Percentiles rank a stretch among this genome's conserved stretches.
These are phyloP conservation scores for Setaria viridis DNA, from an alignment of 202 grass and related monocot genomes.

Conservation along the genomic window DNA sequence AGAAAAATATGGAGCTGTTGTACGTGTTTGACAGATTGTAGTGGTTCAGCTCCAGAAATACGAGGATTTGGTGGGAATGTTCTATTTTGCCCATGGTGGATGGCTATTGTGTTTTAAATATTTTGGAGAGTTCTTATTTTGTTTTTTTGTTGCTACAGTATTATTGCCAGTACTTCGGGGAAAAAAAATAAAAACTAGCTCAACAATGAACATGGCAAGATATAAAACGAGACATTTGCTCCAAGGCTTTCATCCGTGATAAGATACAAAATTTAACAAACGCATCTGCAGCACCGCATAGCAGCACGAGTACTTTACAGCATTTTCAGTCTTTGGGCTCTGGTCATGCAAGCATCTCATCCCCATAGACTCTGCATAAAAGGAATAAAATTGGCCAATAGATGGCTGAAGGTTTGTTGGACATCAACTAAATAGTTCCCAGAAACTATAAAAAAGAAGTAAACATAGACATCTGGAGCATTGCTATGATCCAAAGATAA, in stretches of 20 bases:
- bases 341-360: not conserved
- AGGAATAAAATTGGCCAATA: not conserved
- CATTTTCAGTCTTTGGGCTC: not conserved
- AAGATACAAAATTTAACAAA: constrained; percentile 25
- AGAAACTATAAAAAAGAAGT: not conserved
- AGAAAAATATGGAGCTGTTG: no score
- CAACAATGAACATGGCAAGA: no score
- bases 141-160: no score
- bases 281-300: not conserved
- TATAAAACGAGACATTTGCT: not conserved
- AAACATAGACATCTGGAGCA: not conserved
- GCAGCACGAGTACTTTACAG: constrained; percentile 23
- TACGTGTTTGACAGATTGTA: no score
- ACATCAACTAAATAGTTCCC: not conserved
- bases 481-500: constrained; percentile 4
- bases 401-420: not conserved
- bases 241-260: constrained; percentile 2
- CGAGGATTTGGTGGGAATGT: no score
- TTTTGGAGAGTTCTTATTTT: no score
- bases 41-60: no score
- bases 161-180: no score
- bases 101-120: no score
- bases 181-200: no score
- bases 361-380: not conserved
- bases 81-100: no score